Conservation (phyloP, 2,329 filamentous ascomycete genomes). For the Hortaea werneckii region DNA sequence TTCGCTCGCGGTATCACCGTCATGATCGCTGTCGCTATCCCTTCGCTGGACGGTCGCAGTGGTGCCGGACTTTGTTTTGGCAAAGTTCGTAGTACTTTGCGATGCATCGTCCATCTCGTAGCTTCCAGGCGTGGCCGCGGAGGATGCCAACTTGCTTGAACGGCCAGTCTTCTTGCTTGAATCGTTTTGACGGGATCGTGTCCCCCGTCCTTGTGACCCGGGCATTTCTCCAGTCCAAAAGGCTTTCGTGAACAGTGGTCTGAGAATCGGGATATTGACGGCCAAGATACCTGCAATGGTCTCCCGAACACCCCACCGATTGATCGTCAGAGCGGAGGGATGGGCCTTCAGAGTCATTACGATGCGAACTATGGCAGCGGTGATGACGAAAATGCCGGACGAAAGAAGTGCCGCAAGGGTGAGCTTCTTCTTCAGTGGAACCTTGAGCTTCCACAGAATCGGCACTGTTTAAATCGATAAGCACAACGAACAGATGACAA, state of each 20-base stretch:
- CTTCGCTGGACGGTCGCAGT: not conserved
- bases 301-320: constrained; percentile 30
- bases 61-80: not conserved
- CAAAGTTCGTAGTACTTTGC: not conserved
- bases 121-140: not conserved
- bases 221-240: constrained; percentile 2
- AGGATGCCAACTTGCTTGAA: not conserved
- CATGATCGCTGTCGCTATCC: not conserved
- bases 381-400: constrained; percentile 28
- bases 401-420: constrained; percentile 24
- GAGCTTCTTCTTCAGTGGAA: constrained; percentile 24
- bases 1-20: not conserved
- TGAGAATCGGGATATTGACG: constrained; percentile 17
- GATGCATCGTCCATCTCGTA: not conserved
- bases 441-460: constrained; percentile 25
- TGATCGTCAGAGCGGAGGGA: constrained; percentile 26
- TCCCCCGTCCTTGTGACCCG: not conserved
- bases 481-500: too few relatives aligned
- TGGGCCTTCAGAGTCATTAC: constrained; percentile 21
- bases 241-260: constrained; percentile 2
- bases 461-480: constrained; percentile 10
- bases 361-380: constrained; percentile 26
- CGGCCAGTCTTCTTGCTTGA: not conserved
- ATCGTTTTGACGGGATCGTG: too few relatives aligned
- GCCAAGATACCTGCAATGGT: constrained; percentile 28